Evolutionary conservation across 345 rosid genomes (phyloP), one percentile per base, ranked within the genome.

Genomic region (Boechera retrofracta): DNA sequence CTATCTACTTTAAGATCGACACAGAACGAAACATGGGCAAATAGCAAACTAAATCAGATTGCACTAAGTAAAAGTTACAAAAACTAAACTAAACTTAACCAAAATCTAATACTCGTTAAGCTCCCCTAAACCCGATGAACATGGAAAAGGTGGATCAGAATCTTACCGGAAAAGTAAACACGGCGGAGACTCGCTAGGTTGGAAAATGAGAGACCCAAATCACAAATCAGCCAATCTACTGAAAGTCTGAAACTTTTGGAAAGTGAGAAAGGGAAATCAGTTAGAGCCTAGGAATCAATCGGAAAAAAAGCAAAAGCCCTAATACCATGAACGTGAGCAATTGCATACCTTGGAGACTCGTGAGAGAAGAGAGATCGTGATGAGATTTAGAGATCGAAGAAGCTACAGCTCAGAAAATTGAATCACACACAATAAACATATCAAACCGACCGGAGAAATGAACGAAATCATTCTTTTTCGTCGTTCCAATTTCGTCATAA

Each of bases 331-430:
- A 11, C 16, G 31, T 61, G 31, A 61, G 9, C 31, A 18, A 35
- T 35, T 51, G 61, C 24, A 67, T 36, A 67, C 71, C 71, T 67
- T 67, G 35, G 61, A 36, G 51, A 62, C 15, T 62, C 49, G 72
- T 16, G 48, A 36, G 70, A 47, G 42, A 47, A 53, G 16, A 44
- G 16, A 45, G 44, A 39, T 39, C 39, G 39, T 7, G 7, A 36
- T 10, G 39, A 36, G 47, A 42, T 42, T 10, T 45, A 45, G 49
- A 13, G 49, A 45, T 45, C 49, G n/a, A 13, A 13, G 48, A 44
- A 44, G 48, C 48, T 12, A 13, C 48, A 12, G 48, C 48, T 5
- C 49, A 2, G 18, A 45, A 44, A 44, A 44, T 44, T 44, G 2
- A 44, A 44, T 41, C 48, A 44, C n/a, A 28, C 29, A 28, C 29